Percentiles rank a stretch among this genome's conserved stretches.
Conservation (phyloP, 2,329 filamentous ascomycete genomes). For the Xenoacremonium recifei region DNA sequence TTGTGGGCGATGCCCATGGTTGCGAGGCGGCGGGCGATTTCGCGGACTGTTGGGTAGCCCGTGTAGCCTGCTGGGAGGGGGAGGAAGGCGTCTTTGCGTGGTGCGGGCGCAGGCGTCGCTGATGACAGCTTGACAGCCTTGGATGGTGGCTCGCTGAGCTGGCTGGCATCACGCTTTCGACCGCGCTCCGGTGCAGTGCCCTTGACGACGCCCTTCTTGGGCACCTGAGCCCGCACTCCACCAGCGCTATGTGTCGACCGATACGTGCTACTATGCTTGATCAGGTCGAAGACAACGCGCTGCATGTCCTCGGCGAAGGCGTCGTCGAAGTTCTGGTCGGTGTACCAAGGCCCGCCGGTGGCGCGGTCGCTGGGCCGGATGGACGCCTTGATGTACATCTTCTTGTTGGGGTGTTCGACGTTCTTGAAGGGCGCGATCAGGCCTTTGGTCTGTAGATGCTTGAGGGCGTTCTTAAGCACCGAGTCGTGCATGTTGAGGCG, state of each 20-base stretch:
- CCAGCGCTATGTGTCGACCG: slow-evolving; percentile 39
- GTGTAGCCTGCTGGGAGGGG: slow-evolving; percentile 66
- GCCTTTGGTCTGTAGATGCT: slow-evolving; percentile 76
- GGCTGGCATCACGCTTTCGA: slow-evolving; percentile 50
- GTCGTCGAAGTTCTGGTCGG: slow-evolving; percentile 84
- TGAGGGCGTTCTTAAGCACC: slow-evolving; percentile 76
- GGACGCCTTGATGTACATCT: slow-evolving; percentile 91
- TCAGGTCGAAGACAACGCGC: slow-evolving; percentile 69
- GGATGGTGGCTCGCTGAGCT: slow-evolving; percentile 32
- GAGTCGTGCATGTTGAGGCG: slow-evolving; percentile 82
- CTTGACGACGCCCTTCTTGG: slow-evolving; percentile 56
- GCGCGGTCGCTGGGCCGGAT: slow-evolving; percentile 85
- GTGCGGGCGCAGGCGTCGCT: slow-evolving; percentile 10
- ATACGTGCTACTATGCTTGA: slow-evolving; percentile 72
- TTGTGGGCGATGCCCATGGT: slow-evolving; percentile 69
- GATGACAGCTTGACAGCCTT: slow-evolving; percentile 26
- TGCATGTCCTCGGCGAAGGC: slow-evolving; percentile 80
- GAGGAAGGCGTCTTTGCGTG: slow-evolving; percentile 41
- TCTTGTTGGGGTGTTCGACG: slow-evolving; percentile 85
- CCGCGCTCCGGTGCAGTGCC: slow-evolving; percentile 43
- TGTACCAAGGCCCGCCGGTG: slow-evolving; percentile 93
- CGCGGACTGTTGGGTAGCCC: slow-evolving; percentile 75
- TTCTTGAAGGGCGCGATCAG: slow-evolving; percentile 89
- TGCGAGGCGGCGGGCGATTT: slow-evolving; percentile 75
- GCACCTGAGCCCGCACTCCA: slow-evolving; percentile 40